phyloP scores from a whole-genome alignment of 2,329 filamentous ascomycete species.

The Nemania sp. region DNA sequence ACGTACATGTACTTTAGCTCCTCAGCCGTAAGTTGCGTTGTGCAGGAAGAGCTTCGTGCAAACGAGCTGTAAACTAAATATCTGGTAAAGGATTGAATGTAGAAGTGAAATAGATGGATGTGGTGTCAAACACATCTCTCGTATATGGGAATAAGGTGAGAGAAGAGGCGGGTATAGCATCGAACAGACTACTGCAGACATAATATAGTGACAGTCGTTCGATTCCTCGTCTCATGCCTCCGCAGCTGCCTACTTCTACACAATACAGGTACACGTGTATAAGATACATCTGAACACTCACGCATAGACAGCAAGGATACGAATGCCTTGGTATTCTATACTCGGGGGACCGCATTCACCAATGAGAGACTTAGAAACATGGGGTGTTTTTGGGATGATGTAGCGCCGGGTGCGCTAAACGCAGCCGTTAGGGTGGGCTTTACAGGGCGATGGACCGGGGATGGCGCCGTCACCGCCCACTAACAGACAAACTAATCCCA shows the following conservation, averaged over 20 bases:
- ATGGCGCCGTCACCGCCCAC: slow-evolving; percentile 6
- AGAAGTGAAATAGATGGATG: not conserved
- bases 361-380: not conserved
- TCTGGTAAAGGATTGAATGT: not conserved
- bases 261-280: not conserved
- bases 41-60: no score
- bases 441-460: slow-evolving; percentile 14
- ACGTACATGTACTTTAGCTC: no score
- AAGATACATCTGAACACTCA: not conserved
- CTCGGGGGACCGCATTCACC: not conserved
- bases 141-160: slow-evolving; percentile 10
- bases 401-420: not conserved
- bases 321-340: not conserved
- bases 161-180: not conserved
- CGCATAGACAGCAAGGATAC: not conserved
- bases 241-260: not conserved
- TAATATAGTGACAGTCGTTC: slow-evolving; percentile 12
- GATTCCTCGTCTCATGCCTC: slow-evolving; percentile 18
- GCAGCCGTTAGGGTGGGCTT: slow-evolving; percentile 5
- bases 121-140: not conserved
- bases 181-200: not conserved
- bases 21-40: no score
- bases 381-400: not conserved
- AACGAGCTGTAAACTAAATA: not conserved
- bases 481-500: not conserved